Evolutionary conservation across 495 filamentous ascomycete species (phyloP), one percentile per base, ranked within the genome.

Genomic region (Talaromyces liani): DNA sequence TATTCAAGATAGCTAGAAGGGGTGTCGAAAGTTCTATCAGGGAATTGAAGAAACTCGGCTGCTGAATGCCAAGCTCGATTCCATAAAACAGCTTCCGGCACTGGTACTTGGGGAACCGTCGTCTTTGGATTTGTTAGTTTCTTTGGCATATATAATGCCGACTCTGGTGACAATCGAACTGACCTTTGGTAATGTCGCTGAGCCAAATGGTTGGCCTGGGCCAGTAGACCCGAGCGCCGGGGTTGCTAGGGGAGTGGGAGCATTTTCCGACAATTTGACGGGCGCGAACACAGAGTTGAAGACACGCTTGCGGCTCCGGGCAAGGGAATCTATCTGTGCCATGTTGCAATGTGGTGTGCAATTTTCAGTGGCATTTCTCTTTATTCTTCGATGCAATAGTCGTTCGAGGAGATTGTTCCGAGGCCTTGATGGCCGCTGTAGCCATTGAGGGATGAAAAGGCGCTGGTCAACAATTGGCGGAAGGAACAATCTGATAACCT

Each of bases 51-150:
- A 55, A 82, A 84, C 41, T 78, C 75, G 10, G 87, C 91, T 54
- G 87, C 88, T 2, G 79, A 73, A 69, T 84, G 83, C 88, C 90
- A 91, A 41, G 88, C 85, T 60, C 83, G 80, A 65, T 89, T 83
- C 82, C 86, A 91, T 61, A 73, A 73, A 60, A 79, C 76, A 69
- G 88, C 86, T 63, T 91, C 84, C 45, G 69, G 64, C 36, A 68
- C 62, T 57, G 65, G 31, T 22, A 25, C 24, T 36, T 58, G 22
- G 31, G 29, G 3, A 9, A 18, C 3, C 9, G 18, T 1, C 14
- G 31, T 36, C 56, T 58, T 56, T 29, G 29, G 16, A 29, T 6
- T 0, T 27, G 53, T 56, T 29, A 56, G 10, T 22, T 24, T 31
- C 8, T 14, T 22, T 29, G 10, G 14, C 4, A 16, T 16, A 16